Base-by-base conservation (phyloP, 257 asterid genomes). In the Solanum dulcamara region DNA sequence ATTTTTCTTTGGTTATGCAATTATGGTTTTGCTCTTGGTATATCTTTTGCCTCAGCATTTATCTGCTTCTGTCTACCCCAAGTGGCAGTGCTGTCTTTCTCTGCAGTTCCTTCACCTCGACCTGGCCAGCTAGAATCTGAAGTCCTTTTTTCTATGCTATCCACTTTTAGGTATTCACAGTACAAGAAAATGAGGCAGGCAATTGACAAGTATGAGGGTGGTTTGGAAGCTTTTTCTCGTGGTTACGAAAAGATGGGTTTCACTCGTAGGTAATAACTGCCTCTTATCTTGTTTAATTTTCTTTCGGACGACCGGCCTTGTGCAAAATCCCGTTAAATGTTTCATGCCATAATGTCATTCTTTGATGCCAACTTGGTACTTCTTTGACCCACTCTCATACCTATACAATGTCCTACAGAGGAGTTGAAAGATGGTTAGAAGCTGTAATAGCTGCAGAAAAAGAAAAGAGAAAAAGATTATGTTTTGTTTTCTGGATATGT, bases 181-280 rank as follows among this genome's bases (percentile, higher is more conserved):
- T 97, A 97, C 87, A 93, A 87, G 89, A 94, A 87, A 89, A 33
- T 92, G 90, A 94, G 98, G 4, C 95, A 91, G 62, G 92, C 95
- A 85, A 95, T 97, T 90, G 97, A 97, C 92, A 90, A 90, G 88
- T 89, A 89, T 87, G 99, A 97, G 89, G 99, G 99, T 85, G 99
- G 98, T 85, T 72, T 97, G 86, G 99, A 97, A 90, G 80, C 33
- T 51, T 97, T 97, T 90, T 97, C 99, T 86, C 98, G 99, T 87
- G 99, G 99, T 55, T 95, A 92, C 79, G 99, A 95, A 92, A 95
- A 94, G 85, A 89, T 95, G 87, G 99, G 99, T 87, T 95, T 97
- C 89, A 93, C 90, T 89, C 94, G 93, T 91, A 94, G 99, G 99
- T 96, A 88, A 66, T 48, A 48, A 84, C 35, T 44, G 70, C 81